These are phyloP conservation scores for Stagonosporopsis cucurbitacearum DNA, from an alignment of 2,329 filamentous ascomycete genomes.

Conservation along the genomic window DNA sequence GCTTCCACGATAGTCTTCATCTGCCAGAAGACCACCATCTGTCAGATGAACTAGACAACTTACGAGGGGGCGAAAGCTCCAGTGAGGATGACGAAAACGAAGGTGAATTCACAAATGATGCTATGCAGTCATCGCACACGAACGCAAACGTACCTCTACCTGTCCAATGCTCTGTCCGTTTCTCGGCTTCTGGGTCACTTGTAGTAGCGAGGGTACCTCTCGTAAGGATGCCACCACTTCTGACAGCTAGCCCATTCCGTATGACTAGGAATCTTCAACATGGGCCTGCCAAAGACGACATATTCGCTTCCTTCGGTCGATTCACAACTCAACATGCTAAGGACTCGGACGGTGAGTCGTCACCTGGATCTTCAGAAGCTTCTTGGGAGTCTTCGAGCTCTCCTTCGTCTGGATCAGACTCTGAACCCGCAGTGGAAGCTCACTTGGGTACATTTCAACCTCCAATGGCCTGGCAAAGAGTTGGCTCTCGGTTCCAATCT, in stretches of 20 bases:
- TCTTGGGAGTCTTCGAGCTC: conserved; percentile 49
- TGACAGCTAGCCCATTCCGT: conserved; percentile 33
- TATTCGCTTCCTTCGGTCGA: conserved; percentile 70
- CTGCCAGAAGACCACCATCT: conserved; percentile 61
- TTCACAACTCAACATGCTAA: conserved; percentile 29
- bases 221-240: conserved; percentile 43
- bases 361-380: conserved; percentile 35
- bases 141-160: conserved; percentile 70
- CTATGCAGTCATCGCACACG: conserved; percentile 62
- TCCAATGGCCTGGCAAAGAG: conserved; percentile 60
- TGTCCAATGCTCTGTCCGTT: conserved; percentile 64
- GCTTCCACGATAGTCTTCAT: conserved; percentile 63
- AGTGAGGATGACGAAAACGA: conserved; percentile 81
- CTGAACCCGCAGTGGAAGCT: conserved; percentile 49
- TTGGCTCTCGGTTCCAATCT: conserved; percentile 62
- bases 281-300: conserved; percentile 51
- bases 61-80: conserved; percentile 72
- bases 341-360: conserved; percentile 34
- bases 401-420: conserved; percentile 46
- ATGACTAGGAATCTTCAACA: conserved; percentile 37
- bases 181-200: conserved; percentile 63
- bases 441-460: conserved; percentile 55
- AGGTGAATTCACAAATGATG: conserved; percentile 52
- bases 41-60: conserved; percentile 47
- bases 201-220: conserved; percentile 56